phyloP scores from a whole-genome alignment of 179 eudicot genomes.

The Camellia oleifera region DNA sequence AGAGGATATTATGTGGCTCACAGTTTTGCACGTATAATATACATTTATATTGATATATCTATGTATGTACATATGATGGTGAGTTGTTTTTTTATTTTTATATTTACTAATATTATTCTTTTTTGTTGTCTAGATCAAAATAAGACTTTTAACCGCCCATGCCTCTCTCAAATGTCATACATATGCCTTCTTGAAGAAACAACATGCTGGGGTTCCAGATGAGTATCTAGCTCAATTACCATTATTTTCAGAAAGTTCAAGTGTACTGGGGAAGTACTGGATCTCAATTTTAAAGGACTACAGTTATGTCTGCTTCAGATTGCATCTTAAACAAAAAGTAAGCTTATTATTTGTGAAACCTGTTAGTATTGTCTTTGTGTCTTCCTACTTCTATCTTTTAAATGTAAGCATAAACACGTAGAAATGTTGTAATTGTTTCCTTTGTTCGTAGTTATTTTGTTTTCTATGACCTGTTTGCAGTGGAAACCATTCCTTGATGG shows the following conservation, averaged over 20 bases:
- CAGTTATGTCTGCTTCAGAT: slow-evolving; percentile 64
- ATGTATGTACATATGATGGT: background rate
- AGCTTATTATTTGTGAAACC: slow-evolving; percentile 29
- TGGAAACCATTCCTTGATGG: slow-evolving; percentile 98
- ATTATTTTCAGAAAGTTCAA: slow-evolving; percentile 81
- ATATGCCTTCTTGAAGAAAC: slow-evolving; percentile 68
- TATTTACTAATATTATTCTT: background rate
- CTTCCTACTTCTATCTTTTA: slow-evolving; percentile 7
- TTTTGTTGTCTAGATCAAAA: slow-evolving; percentile 61
- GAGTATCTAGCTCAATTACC: slow-evolving; percentile 86
- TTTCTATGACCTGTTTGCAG: slow-evolving; percentile 36
- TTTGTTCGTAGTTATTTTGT: background rate
- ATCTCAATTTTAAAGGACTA: slow-evolving; percentile 78
- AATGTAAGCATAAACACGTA: background rate
- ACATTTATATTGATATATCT: background rate
- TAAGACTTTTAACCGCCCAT: slow-evolving; percentile 94
- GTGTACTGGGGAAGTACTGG: slow-evolving; percentile 75
- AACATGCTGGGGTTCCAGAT: slow-evolving; percentile 60
- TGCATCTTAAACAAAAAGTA: slow-evolving; percentile 64
- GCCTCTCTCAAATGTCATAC: slow-evolving; percentile 97
- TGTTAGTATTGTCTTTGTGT: background rate
- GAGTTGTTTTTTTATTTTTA: background rate
- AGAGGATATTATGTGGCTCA: too few relatives aligned
- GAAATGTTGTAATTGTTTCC: background rate
- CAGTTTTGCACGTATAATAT: too few relatives aligned